Percentiles rank a stretch among this genome's conserved stretches.
Conservation (phyloP, 768 basidiomycete species). For the Galerina marginata region DNA sequence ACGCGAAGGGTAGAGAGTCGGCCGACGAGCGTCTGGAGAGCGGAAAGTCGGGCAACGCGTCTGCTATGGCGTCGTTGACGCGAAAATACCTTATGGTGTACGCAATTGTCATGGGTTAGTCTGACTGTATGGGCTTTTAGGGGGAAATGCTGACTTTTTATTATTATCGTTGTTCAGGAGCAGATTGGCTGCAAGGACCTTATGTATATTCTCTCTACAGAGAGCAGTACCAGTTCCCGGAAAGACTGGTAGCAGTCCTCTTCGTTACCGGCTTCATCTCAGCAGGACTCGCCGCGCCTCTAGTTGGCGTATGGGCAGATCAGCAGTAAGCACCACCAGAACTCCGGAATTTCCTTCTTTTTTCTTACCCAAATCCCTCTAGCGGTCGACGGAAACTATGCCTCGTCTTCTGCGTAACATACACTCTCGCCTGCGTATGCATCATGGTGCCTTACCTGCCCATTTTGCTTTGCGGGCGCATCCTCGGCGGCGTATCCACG, state of each 20-base stretch:
- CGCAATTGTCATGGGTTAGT: constrained; percentile 74
- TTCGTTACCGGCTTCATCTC: constrained; percentile 82
- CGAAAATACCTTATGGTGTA: constrained; percentile 70
- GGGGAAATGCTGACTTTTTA: neutral
- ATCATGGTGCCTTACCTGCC: constrained; percentile 63
- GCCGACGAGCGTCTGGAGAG: constrained; percentile 28
- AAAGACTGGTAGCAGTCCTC: constrained; percentile 67
- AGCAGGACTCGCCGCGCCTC: constrained; percentile 70
- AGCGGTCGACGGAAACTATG: constrained; percentile 75
- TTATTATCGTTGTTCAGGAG: constrained; percentile 51
- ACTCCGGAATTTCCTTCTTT: neutral
- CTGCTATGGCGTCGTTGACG: constrained; percentile 24
- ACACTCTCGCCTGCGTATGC: constrained; percentile 62
- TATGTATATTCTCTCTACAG: constrained; percentile 78
- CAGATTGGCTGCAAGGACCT: constrained; percentile 83
- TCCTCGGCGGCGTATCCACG: constrained; percentile 74
- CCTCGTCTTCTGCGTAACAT: constrained; percentile 73
- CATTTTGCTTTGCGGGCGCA: constrained; percentile 63
- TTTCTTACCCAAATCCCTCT: neutral
- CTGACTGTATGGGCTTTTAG: neutral
- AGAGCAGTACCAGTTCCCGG: constrained; percentile 69
- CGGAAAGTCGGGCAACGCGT: constrained; percentile 12
- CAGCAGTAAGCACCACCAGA: constrained; percentile 56
- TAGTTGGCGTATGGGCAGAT: constrained; percentile 81
- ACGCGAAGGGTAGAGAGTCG: constrained; percentile 13